Evolutionary conservation across 2,329 filamentous ascomycete genomes (phyloP), one percentile per base, ranked within the genome.

Genomic region (Ascocoryne sarcoides): DNA sequence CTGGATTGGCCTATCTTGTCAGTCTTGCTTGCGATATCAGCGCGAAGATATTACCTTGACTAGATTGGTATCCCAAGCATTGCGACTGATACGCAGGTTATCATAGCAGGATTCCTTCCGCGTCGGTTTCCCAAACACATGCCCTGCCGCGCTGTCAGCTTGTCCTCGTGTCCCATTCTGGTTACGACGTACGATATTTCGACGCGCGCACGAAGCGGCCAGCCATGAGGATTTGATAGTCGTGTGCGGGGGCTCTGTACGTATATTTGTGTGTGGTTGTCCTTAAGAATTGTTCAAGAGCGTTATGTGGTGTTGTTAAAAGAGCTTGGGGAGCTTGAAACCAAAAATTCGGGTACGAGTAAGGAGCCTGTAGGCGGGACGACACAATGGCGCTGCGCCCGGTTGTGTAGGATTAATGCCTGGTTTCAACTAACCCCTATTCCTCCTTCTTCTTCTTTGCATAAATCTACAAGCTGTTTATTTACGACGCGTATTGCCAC

Each of bases 21-120:
- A 21, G 21, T 23, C 16, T 30, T 39, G 56, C 34, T 29, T 18
- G 17, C 15, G 10, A 16, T 31, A 30, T 26, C 29, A 5, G 26
- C 26, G 4, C 31, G 12, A 21, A 39, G 18, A 28, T 43, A 52
- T 23, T 65, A 93, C 88, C 82, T 96, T 96, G 68, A 96, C 76
- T 60, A 98, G 71, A 69, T 98, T 98, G 59, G 89, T 95, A 65
- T 98, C 92, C 92, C 92, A 98, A 41, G 92, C 92, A 79, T 98
- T 98, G 66, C 84, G 86, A 60, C 88, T 95, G 65, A 98, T 87
- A 62, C 87, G 86, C 54, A 98, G 71, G 66, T 96, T 96, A 66
- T 98, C 92, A 69, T 96, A 98, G 73, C 89, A 95, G 75, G 86
- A 85, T 65, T 98, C 92, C 76, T 95, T 95, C 67, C 86, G 82